Evolutionary conservation across 345 rosid species (phyloP), one percentile per base, ranked within the genome.

Genomic region (Jatropha curcas): DNA sequence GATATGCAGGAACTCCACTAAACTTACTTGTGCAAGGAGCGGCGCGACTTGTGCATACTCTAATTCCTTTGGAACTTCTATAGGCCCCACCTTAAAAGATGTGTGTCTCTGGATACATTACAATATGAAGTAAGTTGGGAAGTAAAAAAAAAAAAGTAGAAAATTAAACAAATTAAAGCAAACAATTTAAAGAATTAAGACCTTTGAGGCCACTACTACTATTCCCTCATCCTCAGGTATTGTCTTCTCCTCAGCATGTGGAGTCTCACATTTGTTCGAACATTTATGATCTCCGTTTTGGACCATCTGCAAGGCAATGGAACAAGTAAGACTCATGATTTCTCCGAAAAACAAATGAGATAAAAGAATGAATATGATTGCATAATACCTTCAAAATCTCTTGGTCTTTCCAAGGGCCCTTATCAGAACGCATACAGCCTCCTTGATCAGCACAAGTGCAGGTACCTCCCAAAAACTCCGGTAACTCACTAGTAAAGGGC

Each of bases 391-490:
- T 87, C 80, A 95, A 27, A 71, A 91, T 81, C 71, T 88, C 94
- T 27, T 82, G 79, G 71, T 92, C 80, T 34, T 89, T 89, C 99
- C 98, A 95, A 25, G 98, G 98, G 39, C 99, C 99, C 82, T 92
- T 95, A 81, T 95, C 97, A 62, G 98, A 92, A 53, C 82, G 88
- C 92, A 92, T 83, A 59, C 99, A 95, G 5, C 99, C 98, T 61
- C 99, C 97, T 28, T 77, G 77, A 33, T 86, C 92, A 78, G 88
- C 87, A 84, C 98, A 95, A 19, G 90, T 91, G 77, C 99, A 95
- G 28, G 92, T 75, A 25, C 99, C 99, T 67, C 99, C 98, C 61
- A 95, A 82, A 78, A 95, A 92, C 17, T 88, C 90, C 7, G 98
- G 98, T 84, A 95, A 80, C 82, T 95, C 96, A 76, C 98, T 95